Evolutionary conservation across 805 yeast genomes (phyloP).

Genomic region (Maudiozyma pseudohumilis): DNA sequence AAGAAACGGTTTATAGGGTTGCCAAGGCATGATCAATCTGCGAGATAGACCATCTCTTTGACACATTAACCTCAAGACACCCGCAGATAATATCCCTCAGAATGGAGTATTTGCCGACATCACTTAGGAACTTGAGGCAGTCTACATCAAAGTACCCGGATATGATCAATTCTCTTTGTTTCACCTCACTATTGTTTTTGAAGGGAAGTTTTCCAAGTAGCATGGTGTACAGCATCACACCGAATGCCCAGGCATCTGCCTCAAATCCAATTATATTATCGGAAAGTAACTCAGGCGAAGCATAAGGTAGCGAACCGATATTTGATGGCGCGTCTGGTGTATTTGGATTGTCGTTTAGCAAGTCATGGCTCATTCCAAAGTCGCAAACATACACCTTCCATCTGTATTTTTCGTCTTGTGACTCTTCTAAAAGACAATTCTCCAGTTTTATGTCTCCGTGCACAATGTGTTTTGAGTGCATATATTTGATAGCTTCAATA

Average conservation of each 20-base stretch:
- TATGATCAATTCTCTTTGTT: conserved; percentile 61
- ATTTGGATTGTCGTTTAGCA: not conserved
- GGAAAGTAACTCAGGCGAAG: conserved; percentile 71
- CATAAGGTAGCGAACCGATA: conserved; percentile 87
- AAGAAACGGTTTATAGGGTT: no score
- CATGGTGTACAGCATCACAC: conserved; percentile 67
- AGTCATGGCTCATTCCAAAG: conserved; percentile 68
- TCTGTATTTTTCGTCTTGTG: conserved; percentile 14
- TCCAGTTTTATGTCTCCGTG: conserved; percentile 83
- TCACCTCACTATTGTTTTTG: conserved; percentile 73
- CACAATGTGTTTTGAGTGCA: conserved; percentile 50
- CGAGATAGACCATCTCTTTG: conserved; percentile 43
- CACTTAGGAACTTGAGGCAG: conserved; percentile 35
- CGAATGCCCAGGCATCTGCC: conserved; percentile 88
- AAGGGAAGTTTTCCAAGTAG: conserved; percentile 70
- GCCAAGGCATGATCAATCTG: conserved; percentile 20
- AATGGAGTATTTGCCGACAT: conserved; percentile 6
- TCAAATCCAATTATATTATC: conserved; percentile 36
- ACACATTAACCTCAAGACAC: conserved; percentile 43
- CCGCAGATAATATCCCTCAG: conserved; percentile 36
- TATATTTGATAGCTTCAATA: conserved; percentile 46
- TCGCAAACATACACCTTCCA: conserved; percentile 58
- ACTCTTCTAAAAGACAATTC: conserved; percentile 54
- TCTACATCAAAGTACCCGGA: conserved; percentile 51
- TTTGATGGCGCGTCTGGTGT: conserved; percentile 14